A percentile compares a stretch with the other conserved stretches of the same genome.
Conservation (phyloP, 2,329 filamentous ascomycete species). For the Trichoderma afroharzianum region DNA sequence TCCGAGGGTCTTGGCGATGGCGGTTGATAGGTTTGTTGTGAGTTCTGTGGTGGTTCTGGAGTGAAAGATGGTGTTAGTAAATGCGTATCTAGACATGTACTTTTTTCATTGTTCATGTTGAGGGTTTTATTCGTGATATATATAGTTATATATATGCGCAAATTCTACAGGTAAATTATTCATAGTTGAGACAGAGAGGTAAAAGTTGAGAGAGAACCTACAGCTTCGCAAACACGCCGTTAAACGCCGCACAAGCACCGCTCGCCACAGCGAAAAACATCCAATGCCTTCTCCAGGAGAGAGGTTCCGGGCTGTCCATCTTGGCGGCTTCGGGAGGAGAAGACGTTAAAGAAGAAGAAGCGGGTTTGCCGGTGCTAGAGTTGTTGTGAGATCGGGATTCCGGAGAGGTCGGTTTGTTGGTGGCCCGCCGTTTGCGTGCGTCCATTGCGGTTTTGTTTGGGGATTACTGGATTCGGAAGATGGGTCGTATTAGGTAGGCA, state of each 20-base stretch:
- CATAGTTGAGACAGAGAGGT: neutral
- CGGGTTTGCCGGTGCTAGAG: neutral
- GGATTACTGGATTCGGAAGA: neutral
- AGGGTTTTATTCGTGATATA: neutral
- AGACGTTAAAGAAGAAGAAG: neutral
- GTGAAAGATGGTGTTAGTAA: neutral
- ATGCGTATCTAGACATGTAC: neutral
- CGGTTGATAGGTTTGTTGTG: conserved; percentile 46
- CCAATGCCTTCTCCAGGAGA: conserved; percentile 39
- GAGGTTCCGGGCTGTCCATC: neutral
- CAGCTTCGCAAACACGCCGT: conserved; percentile 82
- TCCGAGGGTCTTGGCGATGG: conserved; percentile 43
- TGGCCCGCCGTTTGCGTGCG: conserved; percentile 8
- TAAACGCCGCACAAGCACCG: conserved; percentile 74
- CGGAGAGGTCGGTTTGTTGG: conserved; percentile 13
- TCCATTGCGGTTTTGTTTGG: neutral
- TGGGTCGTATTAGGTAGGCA: neutral
- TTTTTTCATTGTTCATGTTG: neutral
- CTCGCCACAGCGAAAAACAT: conserved; percentile 68
- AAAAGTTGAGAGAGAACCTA: conserved; percentile 40
- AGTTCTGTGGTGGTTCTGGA: conserved; percentile 54
- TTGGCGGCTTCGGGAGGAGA: neutral
- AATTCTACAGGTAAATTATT: too few species aligned
- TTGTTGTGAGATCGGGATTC: neutral
- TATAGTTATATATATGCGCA: neutral